phyloP scores from a whole-genome alignment of 2,329 filamentous ascomycete genomes.

The Penicillium hordei region DNA sequence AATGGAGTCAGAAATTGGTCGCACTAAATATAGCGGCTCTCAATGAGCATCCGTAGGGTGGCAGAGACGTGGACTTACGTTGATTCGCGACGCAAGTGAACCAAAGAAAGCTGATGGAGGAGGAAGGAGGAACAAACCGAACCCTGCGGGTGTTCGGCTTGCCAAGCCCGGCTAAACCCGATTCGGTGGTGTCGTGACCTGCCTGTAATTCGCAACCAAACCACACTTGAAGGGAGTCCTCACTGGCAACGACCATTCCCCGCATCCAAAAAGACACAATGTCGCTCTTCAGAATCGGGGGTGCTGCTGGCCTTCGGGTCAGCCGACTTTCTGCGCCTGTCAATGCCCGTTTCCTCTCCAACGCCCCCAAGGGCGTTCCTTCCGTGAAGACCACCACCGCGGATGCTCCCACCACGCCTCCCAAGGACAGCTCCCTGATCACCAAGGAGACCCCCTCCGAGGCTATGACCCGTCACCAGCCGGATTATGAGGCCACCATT shows the following conservation, averaged over 20 bases:
- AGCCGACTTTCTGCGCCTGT: constrained; percentile 31
- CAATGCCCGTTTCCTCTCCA: constrained; percentile 42
- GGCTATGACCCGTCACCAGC: constrained; percentile 64
- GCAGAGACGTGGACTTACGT: constrained; percentile 27
- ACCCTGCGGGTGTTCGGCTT: constrained; percentile 42
- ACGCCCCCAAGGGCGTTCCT: constrained; percentile 49
- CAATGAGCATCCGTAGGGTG: background rate
- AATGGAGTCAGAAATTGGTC: constrained; percentile 28
- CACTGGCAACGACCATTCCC: constrained; percentile 30
- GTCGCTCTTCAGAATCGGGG: constrained; percentile 63
- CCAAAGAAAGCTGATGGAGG: constrained; percentile 34
- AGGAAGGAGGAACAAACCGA: constrained; percentile 29
- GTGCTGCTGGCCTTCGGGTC: constrained; percentile 36
- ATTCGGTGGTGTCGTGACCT: constrained; percentile 35
- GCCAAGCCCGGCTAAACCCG: constrained; percentile 35
- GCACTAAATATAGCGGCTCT: constrained; percentile 3
- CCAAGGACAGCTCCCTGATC: constrained; percentile 48
- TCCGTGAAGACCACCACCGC: constrained; percentile 53
- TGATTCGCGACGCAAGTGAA: constrained; percentile 35
- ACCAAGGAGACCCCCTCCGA: constrained; percentile 52
- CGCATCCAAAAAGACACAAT: constrained; percentile 48
- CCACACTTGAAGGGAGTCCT: constrained; percentile 32
- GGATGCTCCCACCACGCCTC: constrained; percentile 45
- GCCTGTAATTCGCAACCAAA: constrained; percentile 34
- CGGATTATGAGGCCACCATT: constrained; percentile 75